A percentile compares a stretch with the other conserved stretches of the same genome.
phyloP scores from a whole-genome alignment of 495 filamentous ascomycete species.

The Trichoderma reesei region DNA sequence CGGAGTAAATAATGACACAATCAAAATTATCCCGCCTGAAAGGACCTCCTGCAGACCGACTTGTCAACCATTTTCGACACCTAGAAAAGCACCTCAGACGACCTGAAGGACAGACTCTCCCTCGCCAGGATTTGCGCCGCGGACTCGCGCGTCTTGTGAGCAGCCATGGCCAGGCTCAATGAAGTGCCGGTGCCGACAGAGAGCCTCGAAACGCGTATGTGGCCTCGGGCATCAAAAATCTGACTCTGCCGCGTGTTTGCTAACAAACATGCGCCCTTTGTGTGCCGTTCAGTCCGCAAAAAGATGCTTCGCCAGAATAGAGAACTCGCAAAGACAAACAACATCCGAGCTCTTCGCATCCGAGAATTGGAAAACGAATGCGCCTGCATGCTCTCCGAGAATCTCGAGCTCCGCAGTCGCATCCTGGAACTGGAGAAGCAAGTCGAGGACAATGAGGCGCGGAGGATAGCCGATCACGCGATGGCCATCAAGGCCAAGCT shows the following conservation, averaged over 20 bases:
- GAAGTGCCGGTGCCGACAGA: slow-evolving; percentile 62
- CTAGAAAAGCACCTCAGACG: not conserved
- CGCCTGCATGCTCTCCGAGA: slow-evolving; percentile 74
- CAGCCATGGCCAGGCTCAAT: slow-evolving; percentile 83
- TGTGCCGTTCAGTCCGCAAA: slow-evolving; percentile 55
- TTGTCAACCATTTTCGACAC: not conserved
- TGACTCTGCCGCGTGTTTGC: not conserved
- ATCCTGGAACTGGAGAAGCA: slow-evolving; percentile 65
- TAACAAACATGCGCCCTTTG: slow-evolving; percentile 11
- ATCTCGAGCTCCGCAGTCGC: slow-evolving; percentile 72
- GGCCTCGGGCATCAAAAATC: not conserved
- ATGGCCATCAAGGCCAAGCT: slow-evolving; percentile 59
- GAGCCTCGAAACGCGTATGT: slow-evolving; percentile 72
- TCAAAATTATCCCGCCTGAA: not conserved
- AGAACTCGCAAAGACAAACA: slow-evolving; percentile 85
- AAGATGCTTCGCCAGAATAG: slow-evolving; percentile 88
- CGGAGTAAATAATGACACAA: slow-evolving; percentile 4
- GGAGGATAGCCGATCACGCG: slow-evolving; percentile 49
- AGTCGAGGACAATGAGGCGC: slow-evolving; percentile 37
- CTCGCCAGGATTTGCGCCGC: not conserved
- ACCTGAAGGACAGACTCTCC: not conserved
- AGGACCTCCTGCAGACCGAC: not conserved
- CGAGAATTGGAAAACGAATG: slow-evolving; percentile 77
- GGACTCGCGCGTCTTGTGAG: slow-evolving; percentile 17
- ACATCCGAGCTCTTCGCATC: slow-evolving; percentile 82